phyloP scores from a whole-genome alignment of 768 basidiomycete genomes.

The Cystoderma amianthinum region DNA sequence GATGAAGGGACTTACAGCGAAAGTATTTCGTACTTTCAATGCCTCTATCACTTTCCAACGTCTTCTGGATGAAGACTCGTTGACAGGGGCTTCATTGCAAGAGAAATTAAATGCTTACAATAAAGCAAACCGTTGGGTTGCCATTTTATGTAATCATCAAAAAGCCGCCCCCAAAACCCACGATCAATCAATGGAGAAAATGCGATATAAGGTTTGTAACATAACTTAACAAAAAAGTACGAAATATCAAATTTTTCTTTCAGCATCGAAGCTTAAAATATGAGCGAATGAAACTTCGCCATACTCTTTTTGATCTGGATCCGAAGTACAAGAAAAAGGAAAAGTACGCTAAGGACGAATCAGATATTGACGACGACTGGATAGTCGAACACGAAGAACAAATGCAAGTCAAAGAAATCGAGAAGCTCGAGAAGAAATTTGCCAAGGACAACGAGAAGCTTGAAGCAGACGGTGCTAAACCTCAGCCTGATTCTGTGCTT shows the following conservation, averaged over 20 bases:
- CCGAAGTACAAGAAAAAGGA: slow-evolving; percentile 77
- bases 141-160: slow-evolving; percentile 99
- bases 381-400: slow-evolving; percentile 74
- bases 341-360: slow-evolving; percentile 76
- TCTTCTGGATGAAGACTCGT: slow-evolving; percentile 65
- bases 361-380: slow-evolving; percentile 93
- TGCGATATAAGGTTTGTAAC: slow-evolving; percentile 77
- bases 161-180: slow-evolving; percentile 89
- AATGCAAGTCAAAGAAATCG: slow-evolving; percentile 74
- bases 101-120: slow-evolving; percentile 98
- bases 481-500: slow-evolving; percentile 54
- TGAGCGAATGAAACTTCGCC: slow-evolving; percentile 94
- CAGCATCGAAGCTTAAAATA: slow-evolving; percentile 90
- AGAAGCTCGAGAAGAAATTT: slow-evolving; percentile 91
- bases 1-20: slow-evolving; percentile 98
- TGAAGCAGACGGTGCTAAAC: slow-evolving; percentile 58
- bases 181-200: slow-evolving; percentile 90
- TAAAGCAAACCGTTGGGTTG: slow-evolving; percentile 93
- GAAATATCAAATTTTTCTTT: neutral
- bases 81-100: slow-evolving; percentile 67
- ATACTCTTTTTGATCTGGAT: slow-evolving; percentile 75
- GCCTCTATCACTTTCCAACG: slow-evolving; percentile 95
- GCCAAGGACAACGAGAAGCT: slow-evolving; percentile 90
- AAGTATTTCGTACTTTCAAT: slow-evolving; percentile 99
- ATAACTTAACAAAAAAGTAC: neutral